Evolutionary conservation across 352 stramenopile genomes (phyloP).

Genomic region (Aphanomyces invadans): DNA sequence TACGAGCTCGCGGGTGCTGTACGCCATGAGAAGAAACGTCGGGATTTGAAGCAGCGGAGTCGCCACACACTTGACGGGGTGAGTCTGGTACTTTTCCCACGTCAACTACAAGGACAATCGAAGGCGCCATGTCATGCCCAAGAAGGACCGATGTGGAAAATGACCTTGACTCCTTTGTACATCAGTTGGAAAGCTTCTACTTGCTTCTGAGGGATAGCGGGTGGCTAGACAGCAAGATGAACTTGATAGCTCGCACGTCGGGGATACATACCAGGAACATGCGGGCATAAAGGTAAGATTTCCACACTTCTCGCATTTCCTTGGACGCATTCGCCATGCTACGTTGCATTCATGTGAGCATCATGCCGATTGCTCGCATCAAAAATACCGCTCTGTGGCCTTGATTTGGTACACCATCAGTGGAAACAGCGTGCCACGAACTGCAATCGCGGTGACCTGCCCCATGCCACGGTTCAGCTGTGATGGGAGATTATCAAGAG

Average conservation of each 20-base stretch:
- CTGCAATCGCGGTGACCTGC: conserved; percentile 49
- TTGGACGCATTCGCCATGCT: conserved; percentile 43
- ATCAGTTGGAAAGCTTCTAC: conserved; percentile 43
- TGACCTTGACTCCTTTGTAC: conserved; percentile 39
- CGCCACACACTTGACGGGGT: conserved; percentile 52
- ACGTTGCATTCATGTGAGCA: background rate
- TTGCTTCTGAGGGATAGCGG: conserved; percentile 37
- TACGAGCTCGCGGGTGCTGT: conserved; percentile 69
- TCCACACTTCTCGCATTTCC: conserved; percentile 60
- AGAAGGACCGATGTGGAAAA: background rate
- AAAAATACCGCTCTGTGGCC: conserved; percentile 51
- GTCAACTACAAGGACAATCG: conserved; percentile 28
- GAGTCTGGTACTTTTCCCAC: conserved; percentile 71
- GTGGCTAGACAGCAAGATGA: conserved; percentile 29
- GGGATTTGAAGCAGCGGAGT: conserved; percentile 61
- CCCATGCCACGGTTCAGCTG: background rate
- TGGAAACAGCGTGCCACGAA: conserved; percentile 59
- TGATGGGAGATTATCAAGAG: background rate
- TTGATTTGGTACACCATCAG: conserved; percentile 69
- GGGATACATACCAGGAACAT: conserved; percentile 45
- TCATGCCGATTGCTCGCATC: no score
- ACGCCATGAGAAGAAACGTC: conserved; percentile 62
- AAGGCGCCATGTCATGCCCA: no score
- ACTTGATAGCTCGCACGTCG: conserved; percentile 7
- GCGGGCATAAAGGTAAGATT: conserved; percentile 61